phyloP scores from a whole-genome alignment of 805 yeast genomes.

The Metschnikowia rubicola region DNA sequence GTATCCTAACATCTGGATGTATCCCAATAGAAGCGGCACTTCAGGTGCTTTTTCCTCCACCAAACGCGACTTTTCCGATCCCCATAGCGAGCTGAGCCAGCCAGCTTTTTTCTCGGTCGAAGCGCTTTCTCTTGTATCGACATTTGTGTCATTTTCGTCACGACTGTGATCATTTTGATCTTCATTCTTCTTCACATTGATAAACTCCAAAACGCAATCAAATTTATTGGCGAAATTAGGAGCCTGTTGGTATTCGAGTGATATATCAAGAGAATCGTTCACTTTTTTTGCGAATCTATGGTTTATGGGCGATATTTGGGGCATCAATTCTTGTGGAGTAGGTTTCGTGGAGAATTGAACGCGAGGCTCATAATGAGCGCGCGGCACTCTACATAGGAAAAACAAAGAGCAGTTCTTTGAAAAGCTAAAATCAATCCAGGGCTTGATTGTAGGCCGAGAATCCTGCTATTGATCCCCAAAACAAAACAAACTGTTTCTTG shows the following conservation, averaged over 20 bases:
- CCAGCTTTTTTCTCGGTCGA: neutral
- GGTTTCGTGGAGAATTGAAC: no score
- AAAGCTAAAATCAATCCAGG: no score
- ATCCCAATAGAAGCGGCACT: constrained; percentile 29
- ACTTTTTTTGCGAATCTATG: constrained; percentile 5
- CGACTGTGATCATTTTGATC: neutral
- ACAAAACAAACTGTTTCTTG: no score
- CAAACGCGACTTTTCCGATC: constrained; percentile 5
- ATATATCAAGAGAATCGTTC: constrained; percentile 3
- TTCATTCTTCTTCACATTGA: constrained; percentile 1
- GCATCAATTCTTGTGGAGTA: neutral
- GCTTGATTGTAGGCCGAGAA: no score
- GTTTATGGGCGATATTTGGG: constrained; percentile 1
- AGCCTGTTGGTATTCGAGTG: constrained; percentile 7
- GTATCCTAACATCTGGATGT: constrained; percentile 39
- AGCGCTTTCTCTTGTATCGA: neutral
- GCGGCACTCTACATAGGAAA: no score
- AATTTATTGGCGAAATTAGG: constrained; percentile 7
- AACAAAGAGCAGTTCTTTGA: no score
- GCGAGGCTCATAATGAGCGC: no score
- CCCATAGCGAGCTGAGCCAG: constrained; percentile 14
- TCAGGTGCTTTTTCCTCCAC: constrained; percentile 2
- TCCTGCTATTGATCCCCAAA: no score
- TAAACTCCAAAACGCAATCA: constrained; percentile 11
- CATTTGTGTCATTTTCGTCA: neutral